A percentile compares a stretch with the other conserved stretches of the same genome.
Evolutionary conservation across 2,329 filamentous ascomycete genomes (phyloP).

Genomic region (Verticillium nonalfalfae): DNA sequence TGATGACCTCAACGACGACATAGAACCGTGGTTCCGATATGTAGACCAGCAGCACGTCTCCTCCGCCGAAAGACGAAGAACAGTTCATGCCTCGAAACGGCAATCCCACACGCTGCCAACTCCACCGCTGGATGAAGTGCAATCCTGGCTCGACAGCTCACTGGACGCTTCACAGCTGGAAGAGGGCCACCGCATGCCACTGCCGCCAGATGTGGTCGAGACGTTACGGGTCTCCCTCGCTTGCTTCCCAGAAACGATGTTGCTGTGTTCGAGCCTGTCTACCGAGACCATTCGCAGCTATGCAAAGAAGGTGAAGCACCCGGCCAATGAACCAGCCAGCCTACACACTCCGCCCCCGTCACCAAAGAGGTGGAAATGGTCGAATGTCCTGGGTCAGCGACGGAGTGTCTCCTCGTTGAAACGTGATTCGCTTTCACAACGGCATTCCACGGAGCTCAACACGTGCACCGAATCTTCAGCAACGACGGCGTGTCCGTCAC

Average conservation of each 20-base stretch:
- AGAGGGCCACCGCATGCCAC: slow-evolving; percentile 26
- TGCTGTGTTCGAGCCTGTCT: slow-evolving; percentile 46
- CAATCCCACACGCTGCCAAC: background rate
- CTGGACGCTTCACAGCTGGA: slow-evolving; percentile 7
- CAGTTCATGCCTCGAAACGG: background rate
- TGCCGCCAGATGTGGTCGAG: slow-evolving; percentile 48
- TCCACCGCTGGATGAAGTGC: slow-evolving; percentile 5
- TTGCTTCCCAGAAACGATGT: slow-evolving; percentile 55
- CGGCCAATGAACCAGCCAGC: slow-evolving; percentile 2
- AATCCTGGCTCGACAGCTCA: slow-evolving; percentile 12
- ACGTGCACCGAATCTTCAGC: slow-evolving; percentile 6
- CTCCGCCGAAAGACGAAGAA: background rate
- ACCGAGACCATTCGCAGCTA: slow-evolving; percentile 53
- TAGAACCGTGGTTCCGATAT: slow-evolving; percentile 13
- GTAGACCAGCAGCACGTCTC: slow-evolving; percentile 7
- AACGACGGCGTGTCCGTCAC: slow-evolving; percentile 4
- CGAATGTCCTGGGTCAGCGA: slow-evolving; percentile 7
- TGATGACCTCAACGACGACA: slow-evolving; percentile 11
- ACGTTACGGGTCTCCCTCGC: slow-evolving; percentile 45
- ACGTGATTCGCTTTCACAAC: background rate
- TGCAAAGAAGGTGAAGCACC: slow-evolving; percentile 45
- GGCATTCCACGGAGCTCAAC: slow-evolving; percentile 1
- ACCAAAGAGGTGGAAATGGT: slow-evolving; percentile 11
- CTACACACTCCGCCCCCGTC: slow-evolving; percentile 8
- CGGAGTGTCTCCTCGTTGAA: slow-evolving; percentile 3